Conservation (phyloP, 495 filamentous ascomycete genomes). For the Xylaria bambusicola region DNA sequence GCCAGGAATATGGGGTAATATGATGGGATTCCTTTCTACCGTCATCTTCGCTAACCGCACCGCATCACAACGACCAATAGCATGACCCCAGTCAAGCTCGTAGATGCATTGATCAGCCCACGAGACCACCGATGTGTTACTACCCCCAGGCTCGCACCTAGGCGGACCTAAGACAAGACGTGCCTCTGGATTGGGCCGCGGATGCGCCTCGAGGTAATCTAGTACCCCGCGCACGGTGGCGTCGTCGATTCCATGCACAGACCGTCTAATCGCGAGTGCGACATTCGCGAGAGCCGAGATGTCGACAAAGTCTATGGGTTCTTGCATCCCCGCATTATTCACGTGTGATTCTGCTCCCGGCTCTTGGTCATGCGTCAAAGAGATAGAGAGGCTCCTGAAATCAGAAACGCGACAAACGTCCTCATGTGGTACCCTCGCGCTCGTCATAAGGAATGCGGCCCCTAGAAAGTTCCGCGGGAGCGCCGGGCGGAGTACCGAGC, state of each 20-base stretch:
- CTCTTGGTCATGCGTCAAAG: neutral
- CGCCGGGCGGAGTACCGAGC: conserved; percentile 17
- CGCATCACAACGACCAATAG: conserved; percentile 28
- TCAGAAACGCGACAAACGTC: conserved; percentile 20
- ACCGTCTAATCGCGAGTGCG: conserved; percentile 8
- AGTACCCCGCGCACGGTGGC: conserved; percentile 21
- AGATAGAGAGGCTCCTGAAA: neutral
- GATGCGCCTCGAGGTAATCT: conserved; percentile 18
- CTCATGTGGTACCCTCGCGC: conserved; percentile 12
- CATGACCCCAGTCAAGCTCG: conserved; percentile 30
- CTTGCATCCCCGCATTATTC: neutral
- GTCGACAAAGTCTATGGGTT: neutral
- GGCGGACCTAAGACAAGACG: conserved; percentile 45
- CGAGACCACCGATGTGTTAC: conserved; percentile 68
- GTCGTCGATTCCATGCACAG: conserved; percentile 20
- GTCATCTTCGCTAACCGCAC: conserved; percentile 29
- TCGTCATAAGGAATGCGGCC: conserved; percentile 32
- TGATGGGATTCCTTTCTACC: conserved; percentile 29
- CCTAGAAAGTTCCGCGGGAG: conserved; percentile 29
- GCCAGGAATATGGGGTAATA: conserved; percentile 29
- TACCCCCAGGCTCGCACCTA: conserved; percentile 26
- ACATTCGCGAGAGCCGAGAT: neutral
- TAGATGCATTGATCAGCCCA: conserved; percentile 32
- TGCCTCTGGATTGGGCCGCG: conserved; percentile 8
- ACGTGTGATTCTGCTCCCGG: neutral